Evolutionary conservation across 2,329 filamentous ascomycete genomes (phyloP).

Genomic region (Aspergillus viridinutans): DNA sequence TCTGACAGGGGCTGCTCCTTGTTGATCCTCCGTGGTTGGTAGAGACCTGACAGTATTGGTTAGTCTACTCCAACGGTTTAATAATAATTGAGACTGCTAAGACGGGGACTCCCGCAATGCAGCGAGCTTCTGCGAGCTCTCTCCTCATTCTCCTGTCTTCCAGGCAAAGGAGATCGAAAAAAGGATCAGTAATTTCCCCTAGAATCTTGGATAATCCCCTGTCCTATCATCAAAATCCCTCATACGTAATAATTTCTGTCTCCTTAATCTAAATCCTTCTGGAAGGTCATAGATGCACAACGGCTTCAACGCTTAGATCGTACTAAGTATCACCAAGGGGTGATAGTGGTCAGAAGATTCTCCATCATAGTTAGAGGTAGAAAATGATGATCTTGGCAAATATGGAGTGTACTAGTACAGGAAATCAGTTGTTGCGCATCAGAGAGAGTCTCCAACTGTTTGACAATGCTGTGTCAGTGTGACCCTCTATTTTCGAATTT

Average conservation of each 20-base stretch:
- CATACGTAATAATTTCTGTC: not conserved
- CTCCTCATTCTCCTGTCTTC: not conserved
- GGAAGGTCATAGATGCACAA: constrained; percentile 14
- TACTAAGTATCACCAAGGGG: not conserved
- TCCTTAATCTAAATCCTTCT: constrained; percentile 20
- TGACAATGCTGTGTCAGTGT: not conserved
- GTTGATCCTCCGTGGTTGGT: constrained; percentile 12
- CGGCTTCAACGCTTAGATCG: constrained; percentile 9
- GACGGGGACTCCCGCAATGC: not conserved
- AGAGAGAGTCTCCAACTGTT: not conserved
- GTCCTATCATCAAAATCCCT: not conserved
- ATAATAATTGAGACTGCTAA: not conserved
- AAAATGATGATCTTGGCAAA: not conserved
- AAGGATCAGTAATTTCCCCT: not conserved
- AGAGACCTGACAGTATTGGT: not conserved
- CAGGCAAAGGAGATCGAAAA: not conserved
- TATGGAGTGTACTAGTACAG: not conserved
- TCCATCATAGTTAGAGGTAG: not conserved
- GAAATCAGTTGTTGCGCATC: not conserved
- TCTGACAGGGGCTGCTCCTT: constrained; percentile 11
- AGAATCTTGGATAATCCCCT: not conserved
- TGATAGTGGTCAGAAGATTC: constrained; percentile 3
- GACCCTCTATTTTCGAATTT: not conserved
- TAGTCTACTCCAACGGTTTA: constrained; percentile 3
- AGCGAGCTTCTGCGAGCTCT: not conserved